phyloP scores from a whole-genome alignment of 2,329 filamentous ascomycete species.

The Talaromyces sp. region DNA sequence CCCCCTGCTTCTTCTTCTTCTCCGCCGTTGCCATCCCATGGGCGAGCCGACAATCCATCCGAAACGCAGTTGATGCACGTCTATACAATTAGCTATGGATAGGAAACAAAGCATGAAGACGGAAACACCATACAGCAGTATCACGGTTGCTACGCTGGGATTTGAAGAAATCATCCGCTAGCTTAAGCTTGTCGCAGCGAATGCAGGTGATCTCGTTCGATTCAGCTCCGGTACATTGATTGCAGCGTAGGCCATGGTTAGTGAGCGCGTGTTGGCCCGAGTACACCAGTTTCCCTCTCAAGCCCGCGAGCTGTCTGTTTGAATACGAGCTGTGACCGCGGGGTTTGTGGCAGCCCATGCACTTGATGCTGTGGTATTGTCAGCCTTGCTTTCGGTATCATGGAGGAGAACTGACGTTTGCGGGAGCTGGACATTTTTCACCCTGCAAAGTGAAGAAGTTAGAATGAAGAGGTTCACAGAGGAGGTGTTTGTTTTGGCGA shows the following conservation, averaged over 20 bases:
- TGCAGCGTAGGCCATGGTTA: conserved; percentile 34
- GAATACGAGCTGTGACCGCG: conserved; percentile 38
- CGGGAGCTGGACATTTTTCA: background rate
- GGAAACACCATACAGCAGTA: conserved; percentile 35
- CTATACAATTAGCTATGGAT: conserved; percentile 20
- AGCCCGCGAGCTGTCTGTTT: conserved; percentile 41
- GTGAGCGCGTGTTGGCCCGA: conserved; percentile 13
- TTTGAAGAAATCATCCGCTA: conserved; percentile 47
- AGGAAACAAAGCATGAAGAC: background rate
- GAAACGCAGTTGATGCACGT: conserved; percentile 39
- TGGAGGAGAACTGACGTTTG: background rate
- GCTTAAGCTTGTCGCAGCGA: conserved; percentile 44
- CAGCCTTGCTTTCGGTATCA: background rate
- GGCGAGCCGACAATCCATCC: conserved; percentile 26
- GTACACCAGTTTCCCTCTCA: conserved; percentile 21
- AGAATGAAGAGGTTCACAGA: background rate
- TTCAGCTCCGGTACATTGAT: conserved; percentile 38
- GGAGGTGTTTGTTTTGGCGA: background rate
- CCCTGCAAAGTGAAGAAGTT: background rate
- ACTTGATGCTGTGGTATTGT: conserved; percentile 37
- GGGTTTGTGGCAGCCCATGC: conserved; percentile 41
- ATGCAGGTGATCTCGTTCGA: conserved; percentile 45
- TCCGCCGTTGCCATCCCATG: conserved; percentile 25
- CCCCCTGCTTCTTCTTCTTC: background rate
- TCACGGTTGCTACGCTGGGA: conserved; percentile 43